Percentiles rank a stretch among this genome's conserved stretches.
Evolutionary conservation across 352 stramenopile species (phyloP).

Genomic region (Blastocystis sp.): DNA sequence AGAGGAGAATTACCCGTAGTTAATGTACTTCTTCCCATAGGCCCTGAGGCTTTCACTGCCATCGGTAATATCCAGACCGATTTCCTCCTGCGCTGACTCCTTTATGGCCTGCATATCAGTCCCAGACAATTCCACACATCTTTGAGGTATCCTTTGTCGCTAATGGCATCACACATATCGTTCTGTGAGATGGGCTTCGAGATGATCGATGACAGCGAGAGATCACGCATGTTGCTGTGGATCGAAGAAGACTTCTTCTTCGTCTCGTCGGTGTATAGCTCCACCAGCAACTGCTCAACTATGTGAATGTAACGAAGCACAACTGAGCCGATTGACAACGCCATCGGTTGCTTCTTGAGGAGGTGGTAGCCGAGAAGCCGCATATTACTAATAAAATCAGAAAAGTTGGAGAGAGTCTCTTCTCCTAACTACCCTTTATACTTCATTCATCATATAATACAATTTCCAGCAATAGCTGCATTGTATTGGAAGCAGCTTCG

Average conservation of each 20-base stretch:
- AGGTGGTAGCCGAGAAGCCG: background rate
- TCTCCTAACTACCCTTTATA: background rate
- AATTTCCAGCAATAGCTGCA: background rate
- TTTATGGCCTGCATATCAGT: background rate
- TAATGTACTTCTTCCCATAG: background rate
- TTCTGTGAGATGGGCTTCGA: background rate
- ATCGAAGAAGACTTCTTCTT: background rate
- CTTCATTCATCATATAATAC: background rate
- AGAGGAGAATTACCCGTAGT: background rate
- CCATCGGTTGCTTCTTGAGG: slow-evolving; percentile 53
- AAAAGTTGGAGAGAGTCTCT: background rate
- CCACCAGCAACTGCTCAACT: background rate
- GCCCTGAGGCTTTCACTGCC: background rate
- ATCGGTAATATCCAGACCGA: slow-evolving; percentile 35
- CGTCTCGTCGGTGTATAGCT: background rate
- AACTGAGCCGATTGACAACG: slow-evolving; percentile 29
- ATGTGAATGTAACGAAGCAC: slow-evolving; percentile 50
- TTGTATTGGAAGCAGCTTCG: background rate
- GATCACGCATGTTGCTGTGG: background rate
- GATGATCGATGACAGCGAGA: slow-evolving; percentile 10
- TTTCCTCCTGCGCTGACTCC: slow-evolving; percentile 44
- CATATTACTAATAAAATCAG: background rate
- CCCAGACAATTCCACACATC: background rate
- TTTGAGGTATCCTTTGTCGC: background rate
- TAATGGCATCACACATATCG: background rate